Base-by-base conservation (phyloP, 495 filamentous ascomycete species). In the Hyaloscypha variabilis region DNA sequence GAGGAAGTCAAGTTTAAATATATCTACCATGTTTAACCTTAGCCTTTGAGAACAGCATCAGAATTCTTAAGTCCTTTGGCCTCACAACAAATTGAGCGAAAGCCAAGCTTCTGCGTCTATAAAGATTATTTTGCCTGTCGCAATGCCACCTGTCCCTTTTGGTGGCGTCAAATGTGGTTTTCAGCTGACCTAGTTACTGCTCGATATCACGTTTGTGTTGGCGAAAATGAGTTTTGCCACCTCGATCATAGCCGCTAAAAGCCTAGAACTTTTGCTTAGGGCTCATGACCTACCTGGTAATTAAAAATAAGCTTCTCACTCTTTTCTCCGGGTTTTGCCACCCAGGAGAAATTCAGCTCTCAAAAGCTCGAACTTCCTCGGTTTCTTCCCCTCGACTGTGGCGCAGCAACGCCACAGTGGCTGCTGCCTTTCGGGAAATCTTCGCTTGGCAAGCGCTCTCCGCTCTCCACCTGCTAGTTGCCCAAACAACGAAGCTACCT, bases 401-500 rank as follows among this genome's bases (percentile, higher is more conserved):
- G 54, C 54, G 28, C 25, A 29, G 54, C 54, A 57, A 5, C 39
- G 39, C 39, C 39, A 46, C 19, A 24, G 54, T 57, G 54, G 54
- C 53, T 57, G 54, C 1, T 14, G 29, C 29, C 19, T 21, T 11
- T n/a, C 26, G 3, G 23, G 14, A 57, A 57, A 57, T 21, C 29
- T 14, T 34, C 54, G 25, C 54, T 29, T 31, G 21, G 13, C n/a
- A 21, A 52, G 49, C 49, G 17, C 5, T n/a, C 6, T 13, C 31
- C 31, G 31, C 31, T 34, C 39, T 46, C 39, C 39, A 46, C 39
- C n/a, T 54, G 21, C 23, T 25, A 57, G 54, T 57, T 57, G 54
- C 54, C 54, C 29, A 31, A 21, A 21, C 54, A 57, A 57, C 54
- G 17, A 31, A 57, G 54, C 8, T 30, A 57, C 34, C 54, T 57